Conservation (phyloP, 306 rosid species). For the Crotalaria pallida region DNA sequence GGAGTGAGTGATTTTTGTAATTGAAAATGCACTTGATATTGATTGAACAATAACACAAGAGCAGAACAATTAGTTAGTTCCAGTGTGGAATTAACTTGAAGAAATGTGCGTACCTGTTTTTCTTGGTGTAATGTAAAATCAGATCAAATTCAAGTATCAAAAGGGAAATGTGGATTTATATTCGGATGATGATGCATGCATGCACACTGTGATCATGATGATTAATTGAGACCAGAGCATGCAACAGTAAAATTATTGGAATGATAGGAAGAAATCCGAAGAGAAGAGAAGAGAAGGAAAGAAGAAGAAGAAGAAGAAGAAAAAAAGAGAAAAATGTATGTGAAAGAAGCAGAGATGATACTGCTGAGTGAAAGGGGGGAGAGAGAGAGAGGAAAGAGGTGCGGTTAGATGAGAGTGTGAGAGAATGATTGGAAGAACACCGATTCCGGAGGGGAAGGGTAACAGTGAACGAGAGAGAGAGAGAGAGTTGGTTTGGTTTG, state of each 20-base stretch:
- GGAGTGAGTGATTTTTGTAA: background rate
- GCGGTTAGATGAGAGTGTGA: background rate
- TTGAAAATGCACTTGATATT: background rate
- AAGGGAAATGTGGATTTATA: background rate
- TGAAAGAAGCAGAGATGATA: conserved; percentile 2
- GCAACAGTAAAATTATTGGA: no score
- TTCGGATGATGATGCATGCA: background rate
- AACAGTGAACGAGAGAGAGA: background rate
- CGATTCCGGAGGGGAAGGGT: conserved; percentile 22
- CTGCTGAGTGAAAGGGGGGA: background rate
- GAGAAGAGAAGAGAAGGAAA: background rate
- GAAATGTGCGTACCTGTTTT: conserved; percentile 10
- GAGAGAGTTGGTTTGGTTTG: background rate
- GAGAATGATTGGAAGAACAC: conserved; percentile 30
- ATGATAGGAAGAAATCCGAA: no score
- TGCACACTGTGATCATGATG: background rate
- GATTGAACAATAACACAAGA: background rate
- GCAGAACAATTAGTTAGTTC: background rate
- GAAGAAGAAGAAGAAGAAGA: background rate
- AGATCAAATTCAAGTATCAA: no score
- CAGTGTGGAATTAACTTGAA: no score
- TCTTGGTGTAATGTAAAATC: background rate
- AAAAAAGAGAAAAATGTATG: background rate
- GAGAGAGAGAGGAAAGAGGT: background rate
- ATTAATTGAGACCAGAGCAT: background rate